These are phyloP conservation scores for Gossypioides kirkii DNA, from an alignment of 345 rosid genomes.

Conservation along the genomic window DNA sequence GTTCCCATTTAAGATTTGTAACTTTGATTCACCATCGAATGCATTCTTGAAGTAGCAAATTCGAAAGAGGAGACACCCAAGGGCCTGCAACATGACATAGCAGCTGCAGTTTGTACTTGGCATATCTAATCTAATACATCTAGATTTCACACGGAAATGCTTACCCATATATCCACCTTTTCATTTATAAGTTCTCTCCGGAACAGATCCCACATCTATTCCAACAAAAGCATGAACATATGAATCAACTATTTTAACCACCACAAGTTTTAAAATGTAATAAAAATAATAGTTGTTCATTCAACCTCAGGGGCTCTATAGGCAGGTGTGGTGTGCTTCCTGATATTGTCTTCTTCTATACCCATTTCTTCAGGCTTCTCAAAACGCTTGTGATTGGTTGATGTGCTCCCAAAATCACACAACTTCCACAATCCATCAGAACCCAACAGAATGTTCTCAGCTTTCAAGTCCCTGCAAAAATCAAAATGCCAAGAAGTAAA, in stretches of 20 bases:
- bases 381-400: conserved; percentile 88
- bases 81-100: conserved; percentile 53
- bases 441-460: conserved; percentile 81
- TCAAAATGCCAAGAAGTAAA: neutral
- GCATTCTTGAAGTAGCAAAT: conserved; percentile 92
- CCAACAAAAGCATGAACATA: conserved; percentile 29
- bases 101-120: conserved; percentile 15
- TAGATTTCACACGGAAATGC: conserved; percentile 17
- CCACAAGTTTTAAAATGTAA: conserved; percentile 7
- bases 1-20: conserved; percentile 89
- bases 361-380: conserved; percentile 99
- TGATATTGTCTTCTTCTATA: conserved; percentile 92
- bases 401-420: conserved; percentile 94
- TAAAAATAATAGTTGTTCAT: conserved; percentile 18
- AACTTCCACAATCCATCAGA: conserved; percentile 80
- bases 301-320: conserved; percentile 98
- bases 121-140: neutral
- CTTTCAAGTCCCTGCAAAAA: conserved; percentile 82
- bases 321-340: conserved; percentile 93
- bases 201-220: conserved; percentile 96
- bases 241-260: conserved; percentile 25
- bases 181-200: conserved; percentile 84
- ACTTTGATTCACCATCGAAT: conserved; percentile 96
- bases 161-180: conserved; percentile 99
- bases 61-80: conserved; percentile 94